Base-by-base conservation (phyloP, 768 basidiomycete species). In the Leucocoprinus sp. region DNA sequence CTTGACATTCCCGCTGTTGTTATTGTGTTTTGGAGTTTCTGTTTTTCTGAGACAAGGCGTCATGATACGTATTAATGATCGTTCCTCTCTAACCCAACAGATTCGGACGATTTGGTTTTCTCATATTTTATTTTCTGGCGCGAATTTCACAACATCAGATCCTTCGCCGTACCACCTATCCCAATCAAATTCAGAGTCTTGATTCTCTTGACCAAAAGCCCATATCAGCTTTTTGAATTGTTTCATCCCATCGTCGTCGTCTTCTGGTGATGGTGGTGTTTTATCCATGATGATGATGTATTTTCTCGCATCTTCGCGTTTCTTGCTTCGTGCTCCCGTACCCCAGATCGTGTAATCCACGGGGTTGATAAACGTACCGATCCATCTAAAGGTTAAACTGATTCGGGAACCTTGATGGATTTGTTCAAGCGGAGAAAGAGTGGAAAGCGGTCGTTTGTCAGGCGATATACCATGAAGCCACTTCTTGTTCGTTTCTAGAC, bases 381-480 rank as follows among this genome's bases (percentile, higher is more conserved):
- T 89, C 45, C 73, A 69, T 29, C 86, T 70, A 62, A 90, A 89
- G 7, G 87, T 91, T 54, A 89, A 61, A 55, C 85, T 87, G 57
- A 90, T 87, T 37, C 87, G 72, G 41, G 71, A 80, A 19, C 81
- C 82, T n/a, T 65, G 57, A 53, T 72, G 66, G 35, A 65, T 63
- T 23, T 60, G 71, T 62, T 90, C 87, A 19, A 64, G 72, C 2
- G 59, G 56, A 1, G 71, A 66, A 60, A 89, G 90, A 2, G 62
- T 57, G 5, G 57, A 48, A 2, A 69, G 48, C 2, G 76, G 74
- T 1, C 88, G 80, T 51, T 84, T 88, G 64, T 90, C 87, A 43
- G 77, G 76, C 49, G 78, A 76, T 52, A 91, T 84, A 33, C 75
- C 78, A 55, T 91, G 87, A 43, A 88, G 64, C 83, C 85, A 90